Conservation (phyloP, 768 basidiomycete species). For the Phanerochaete sordida region DNA sequence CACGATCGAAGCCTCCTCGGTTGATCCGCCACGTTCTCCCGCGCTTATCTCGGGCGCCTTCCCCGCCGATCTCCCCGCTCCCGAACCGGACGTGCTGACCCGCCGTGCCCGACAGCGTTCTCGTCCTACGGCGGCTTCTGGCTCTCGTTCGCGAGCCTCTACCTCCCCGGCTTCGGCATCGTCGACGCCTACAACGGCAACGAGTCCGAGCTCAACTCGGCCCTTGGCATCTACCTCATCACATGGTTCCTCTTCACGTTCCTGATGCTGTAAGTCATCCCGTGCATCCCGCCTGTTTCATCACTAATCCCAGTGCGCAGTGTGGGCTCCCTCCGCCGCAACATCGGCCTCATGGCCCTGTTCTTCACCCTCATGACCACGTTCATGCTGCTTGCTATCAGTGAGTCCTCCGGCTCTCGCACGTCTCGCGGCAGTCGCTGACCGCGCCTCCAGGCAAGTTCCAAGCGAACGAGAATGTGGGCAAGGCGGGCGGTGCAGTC, state of each 20-base stretch:
- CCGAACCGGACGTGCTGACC: not conserved
- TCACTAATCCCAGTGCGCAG: constrained; percentile 22
- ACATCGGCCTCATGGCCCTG: constrained; percentile 44
- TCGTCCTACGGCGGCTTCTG: constrained; percentile 85
- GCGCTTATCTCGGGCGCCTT: not conserved
- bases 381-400: constrained; percentile 43
- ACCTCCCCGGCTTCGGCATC: constrained; percentile 70
- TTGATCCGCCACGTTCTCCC: constrained; percentile 1
- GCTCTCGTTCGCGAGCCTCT: constrained; percentile 75
- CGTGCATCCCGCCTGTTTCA: not conserved
- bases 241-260: constrained; percentile 74
- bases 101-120: constrained; percentile 67
- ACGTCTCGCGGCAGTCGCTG: not conserved
- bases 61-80: not conserved
- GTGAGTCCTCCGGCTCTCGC: constrained; percentile 22
- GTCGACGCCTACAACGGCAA: constrained; percentile 41
- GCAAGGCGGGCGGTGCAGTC: constrained; percentile 41
- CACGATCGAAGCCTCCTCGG: not conserved
- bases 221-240: constrained; percentile 71
- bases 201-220: constrained; percentile 41
- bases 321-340: constrained; percentile 48
- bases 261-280: constrained; percentile 54
- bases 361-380: constrained; percentile 54
- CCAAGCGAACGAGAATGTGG: constrained; percentile 10
- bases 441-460: constrained; percentile 18